Base-by-base conservation (phyloP, 1,284 basidiomycete genomes). In the Puccinia horiana region DNA sequence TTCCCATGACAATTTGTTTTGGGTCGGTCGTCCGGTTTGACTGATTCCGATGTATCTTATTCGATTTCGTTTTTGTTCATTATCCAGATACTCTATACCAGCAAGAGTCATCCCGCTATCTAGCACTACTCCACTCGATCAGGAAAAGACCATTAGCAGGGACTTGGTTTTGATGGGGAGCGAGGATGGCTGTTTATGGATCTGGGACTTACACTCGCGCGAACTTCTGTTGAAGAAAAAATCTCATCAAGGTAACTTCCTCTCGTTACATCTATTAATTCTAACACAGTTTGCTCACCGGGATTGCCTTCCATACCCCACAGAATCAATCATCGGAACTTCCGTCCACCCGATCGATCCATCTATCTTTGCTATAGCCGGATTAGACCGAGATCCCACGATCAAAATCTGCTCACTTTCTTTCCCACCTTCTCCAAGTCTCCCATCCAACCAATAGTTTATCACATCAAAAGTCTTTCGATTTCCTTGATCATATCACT, bases 151-250 rank as follows among this genome's bases (percentile, higher is more conserved):
- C n/a, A 70, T 40, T 40, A 29, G n/a, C n/a, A 52, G 32, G 12
- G 92, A 91, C 84, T 92, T 92, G 86, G 90, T 99, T 72, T 89
- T 96, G 6, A 91, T 93, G 75, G 96, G 96, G 0, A 94, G 93
- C 80, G 96, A 98, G 88, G 95, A 98, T 86, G 90, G 91, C 83
- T 93, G 93, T 85, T 88, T 96, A 20, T 92, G 93, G 83, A 88
- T 97, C 35, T 99, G 95, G 95, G 93, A 98, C 86, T 86, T 98
- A 77, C 95, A 98, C 87, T 92, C 91, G 3, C 90, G 94, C 44
- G 89, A 93, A 84, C 88, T 96, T 8, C 87, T 92, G 9, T 92
- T 93, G 85, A 88, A 91, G 0, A 88, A 96, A 23, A 91, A 93
- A 84, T 94, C 92, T 0, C 94, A 95, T 87, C 54, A 88, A n/a